Percentiles rank a stretch among this genome's conserved stretches.
phyloP scores from a whole-genome alignment of 257 asterid genomes.

The Penstemon newberryi region DNA sequence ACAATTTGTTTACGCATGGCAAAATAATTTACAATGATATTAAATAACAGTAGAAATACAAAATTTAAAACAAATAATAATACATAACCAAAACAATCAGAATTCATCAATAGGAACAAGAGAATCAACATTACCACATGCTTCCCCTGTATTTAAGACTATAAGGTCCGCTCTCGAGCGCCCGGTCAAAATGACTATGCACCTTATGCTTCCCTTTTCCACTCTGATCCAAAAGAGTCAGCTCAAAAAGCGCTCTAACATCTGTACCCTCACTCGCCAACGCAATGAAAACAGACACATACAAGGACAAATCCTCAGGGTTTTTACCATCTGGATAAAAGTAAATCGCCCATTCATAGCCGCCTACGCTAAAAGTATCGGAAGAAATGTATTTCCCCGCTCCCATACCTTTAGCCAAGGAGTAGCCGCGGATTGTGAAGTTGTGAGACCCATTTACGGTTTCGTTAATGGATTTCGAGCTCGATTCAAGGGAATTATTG shows the following conservation, averaged over 20 bases:
- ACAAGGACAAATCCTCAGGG: slow-evolving; percentile 64
- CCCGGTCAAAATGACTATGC: slow-evolving; percentile 89
- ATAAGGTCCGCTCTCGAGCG: slow-evolving; percentile 88
- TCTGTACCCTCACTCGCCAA: slow-evolving; percentile 86
- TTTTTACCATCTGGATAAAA: slow-evolving; percentile 88
- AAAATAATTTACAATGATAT: no score
- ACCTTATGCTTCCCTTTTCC: slow-evolving; percentile 85
- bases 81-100: slow-evolving; percentile 3
- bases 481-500: slow-evolving; percentile 38
- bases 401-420: slow-evolving; percentile 88
- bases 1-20: no score
- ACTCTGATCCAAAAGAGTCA: slow-evolving; percentile 82
- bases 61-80: not conserved
- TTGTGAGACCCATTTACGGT: slow-evolving; percentile 86
- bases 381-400: slow-evolving; percentile 70
- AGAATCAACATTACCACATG: slow-evolving; percentile 71
- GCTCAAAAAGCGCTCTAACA: slow-evolving; percentile 82
- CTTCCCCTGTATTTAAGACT: slow-evolving; percentile 82
- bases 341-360: slow-evolving; percentile 84
- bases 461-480: slow-evolving; percentile 73
- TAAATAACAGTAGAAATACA: not conserved
- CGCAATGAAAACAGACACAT: slow-evolving; percentile 81
- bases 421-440: slow-evolving; percentile 81
- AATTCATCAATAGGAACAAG: no score
- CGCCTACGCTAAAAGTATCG: slow-evolving; percentile 76